phyloP scores from a whole-genome alignment of 257 asterid species.

The Solanum pimpinellifolium region DNA sequence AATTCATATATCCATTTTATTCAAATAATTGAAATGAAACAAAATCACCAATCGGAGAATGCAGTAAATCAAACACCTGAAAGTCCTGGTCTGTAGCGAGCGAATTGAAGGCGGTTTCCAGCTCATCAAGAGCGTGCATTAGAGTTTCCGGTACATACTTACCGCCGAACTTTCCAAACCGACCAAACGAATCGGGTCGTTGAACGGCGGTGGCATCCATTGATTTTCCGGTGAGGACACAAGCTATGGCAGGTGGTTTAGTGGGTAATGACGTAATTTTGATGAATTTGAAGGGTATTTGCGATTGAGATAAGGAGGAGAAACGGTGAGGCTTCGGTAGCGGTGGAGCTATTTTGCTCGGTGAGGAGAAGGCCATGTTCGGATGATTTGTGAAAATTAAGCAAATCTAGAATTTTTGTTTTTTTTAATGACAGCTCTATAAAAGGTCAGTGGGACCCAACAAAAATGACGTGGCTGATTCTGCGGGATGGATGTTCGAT shows the following conservation, averaged over 20 bases:
- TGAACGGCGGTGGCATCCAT: slow-evolving; percentile 22
- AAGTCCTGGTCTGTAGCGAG: slow-evolving; percentile 49
- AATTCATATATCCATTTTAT: not conserved
- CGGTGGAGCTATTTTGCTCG: not conserved
- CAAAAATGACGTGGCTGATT: not conserved
- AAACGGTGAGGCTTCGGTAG: slow-evolving; percentile 22
- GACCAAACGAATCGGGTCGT: slow-evolving; percentile 85
- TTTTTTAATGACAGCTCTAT: not conserved
- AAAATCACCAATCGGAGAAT: not conserved
- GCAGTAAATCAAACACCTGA: slow-evolving; percentile 41
- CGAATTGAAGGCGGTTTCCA: slow-evolving; percentile 61
- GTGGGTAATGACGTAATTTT: slow-evolving; percentile 3
- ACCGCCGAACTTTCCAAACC: slow-evolving; percentile 84
- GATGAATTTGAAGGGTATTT: slow-evolving; percentile 10
- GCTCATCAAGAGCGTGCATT: slow-evolving; percentile 84
- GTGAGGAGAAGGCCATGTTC: slow-evolving; percentile 13
- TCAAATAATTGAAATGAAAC: not conserved
- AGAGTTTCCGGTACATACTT: slow-evolving; percentile 87
- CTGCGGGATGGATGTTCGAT: not conserved
- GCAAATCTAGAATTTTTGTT: not conserved
- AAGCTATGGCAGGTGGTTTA: slow-evolving; percentile 9
- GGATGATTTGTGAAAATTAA: not conserved
- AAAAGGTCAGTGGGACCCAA: not conserved
- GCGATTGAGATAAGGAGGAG: slow-evolving; percentile 11
- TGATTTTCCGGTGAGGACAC: slow-evolving; percentile 19